These are phyloP conservation scores for Atalantia buxifolia DNA, from an alignment of 345 rosid species.

Conservation along the genomic window DNA sequence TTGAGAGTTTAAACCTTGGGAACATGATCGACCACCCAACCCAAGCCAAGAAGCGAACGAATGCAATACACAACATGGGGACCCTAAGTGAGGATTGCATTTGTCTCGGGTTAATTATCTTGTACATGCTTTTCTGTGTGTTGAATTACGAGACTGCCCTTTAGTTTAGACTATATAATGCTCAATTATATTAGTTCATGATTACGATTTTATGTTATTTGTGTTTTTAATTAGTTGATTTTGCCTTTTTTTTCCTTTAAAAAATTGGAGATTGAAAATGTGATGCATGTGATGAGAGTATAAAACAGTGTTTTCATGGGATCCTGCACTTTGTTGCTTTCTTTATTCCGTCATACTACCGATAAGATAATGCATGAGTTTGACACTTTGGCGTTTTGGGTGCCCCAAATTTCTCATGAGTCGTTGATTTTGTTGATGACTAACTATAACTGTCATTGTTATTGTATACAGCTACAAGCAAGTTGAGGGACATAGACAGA, in stretches of 20 bases:
- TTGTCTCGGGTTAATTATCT: slow-evolving; percentile 7
- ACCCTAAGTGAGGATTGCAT: slow-evolving; percentile 24
- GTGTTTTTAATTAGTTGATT: neutral
- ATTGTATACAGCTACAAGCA: neutral
- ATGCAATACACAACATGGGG: neutral
- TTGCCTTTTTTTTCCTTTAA: neutral
- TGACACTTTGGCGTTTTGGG: neutral
- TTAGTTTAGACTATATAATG: neutral
- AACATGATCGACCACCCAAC: slow-evolving; percentile 27
- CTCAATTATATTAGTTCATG: neutral
- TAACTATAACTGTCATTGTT: neutral
- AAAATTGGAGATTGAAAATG: neutral
- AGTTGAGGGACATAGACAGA: neutral
- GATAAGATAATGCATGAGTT: neutral
- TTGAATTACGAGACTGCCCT: neutral
- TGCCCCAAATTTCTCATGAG: slow-evolving; percentile 3
- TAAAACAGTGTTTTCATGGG: neutral
- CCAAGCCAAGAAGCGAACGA: slow-evolving; percentile 11
- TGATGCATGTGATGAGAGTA: slow-evolving; percentile 3
- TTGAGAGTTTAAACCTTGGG: slow-evolving; percentile 27
- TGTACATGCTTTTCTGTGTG: no score
- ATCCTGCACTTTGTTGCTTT: neutral
- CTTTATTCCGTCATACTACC: no score
- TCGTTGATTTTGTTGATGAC: slow-evolving; percentile 4
- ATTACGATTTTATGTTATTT: neutral